phyloP scores from a whole-genome alignment of 768 basidiomycete species.

The Rhodotorula kratochvilovae region DNA sequence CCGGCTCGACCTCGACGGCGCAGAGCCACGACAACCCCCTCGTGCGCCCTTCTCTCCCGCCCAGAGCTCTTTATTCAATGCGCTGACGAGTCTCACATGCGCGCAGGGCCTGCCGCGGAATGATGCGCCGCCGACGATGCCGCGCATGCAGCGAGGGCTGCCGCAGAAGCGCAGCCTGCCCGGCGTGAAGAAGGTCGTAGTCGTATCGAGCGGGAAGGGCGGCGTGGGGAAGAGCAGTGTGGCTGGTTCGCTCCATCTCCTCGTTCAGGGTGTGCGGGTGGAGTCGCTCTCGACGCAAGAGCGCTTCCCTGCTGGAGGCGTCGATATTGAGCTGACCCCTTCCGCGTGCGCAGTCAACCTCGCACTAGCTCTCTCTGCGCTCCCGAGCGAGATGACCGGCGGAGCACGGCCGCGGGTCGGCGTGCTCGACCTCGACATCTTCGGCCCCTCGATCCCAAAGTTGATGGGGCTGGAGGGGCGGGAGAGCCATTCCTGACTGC shows the following conservation, averaged over 20 bases:
- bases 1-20: not conserved
- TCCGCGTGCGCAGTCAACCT: slow-evolving; percentile 77
- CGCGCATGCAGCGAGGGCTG: slow-evolving; percentile 47
- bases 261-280: too few relatives aligned
- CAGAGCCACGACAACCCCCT: slow-evolving; percentile 41
- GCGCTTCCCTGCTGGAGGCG: too few relatives aligned
- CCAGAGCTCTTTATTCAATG: too few relatives aligned
- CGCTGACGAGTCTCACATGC: not conserved
- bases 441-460: slow-evolving; percentile 88
- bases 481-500: slow-evolving; percentile 73
- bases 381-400: slow-evolving; percentile 35
- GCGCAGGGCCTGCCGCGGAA: slow-evolving; percentile 50
- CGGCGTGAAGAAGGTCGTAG: slow-evolving; percentile 73
- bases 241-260: slow-evolving; percentile 58
- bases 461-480: slow-evolving; percentile 76
- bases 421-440: slow-evolving; percentile 88
- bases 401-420: slow-evolving; percentile 63
- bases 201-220: slow-evolving; percentile 88
- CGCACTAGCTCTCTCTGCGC: slow-evolving; percentile 65
- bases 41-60: slow-evolving; percentile 11
- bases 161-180: slow-evolving; percentile 50
- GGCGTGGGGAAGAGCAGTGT: slow-evolving; percentile 94
- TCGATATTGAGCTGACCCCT: too few relatives aligned
- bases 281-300: too few relatives aligned
- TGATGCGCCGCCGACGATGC: slow-evolving; percentile 50